phyloP scores from a whole-genome alignment of 2,329 filamentous ascomycete species.

The Scorias spongiosa region DNA sequence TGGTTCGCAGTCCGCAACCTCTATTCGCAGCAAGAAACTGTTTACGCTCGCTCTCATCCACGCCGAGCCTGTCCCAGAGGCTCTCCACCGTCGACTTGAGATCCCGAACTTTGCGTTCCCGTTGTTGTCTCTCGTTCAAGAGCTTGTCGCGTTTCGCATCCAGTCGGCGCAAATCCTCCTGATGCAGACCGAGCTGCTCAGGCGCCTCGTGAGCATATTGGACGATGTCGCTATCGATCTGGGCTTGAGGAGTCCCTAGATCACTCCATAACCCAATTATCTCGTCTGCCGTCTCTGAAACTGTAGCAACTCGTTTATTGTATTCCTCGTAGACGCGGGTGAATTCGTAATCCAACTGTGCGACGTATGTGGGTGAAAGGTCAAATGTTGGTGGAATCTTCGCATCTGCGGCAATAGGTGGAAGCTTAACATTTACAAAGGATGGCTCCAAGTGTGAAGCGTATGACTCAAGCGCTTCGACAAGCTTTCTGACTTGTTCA shows the following conservation, averaged over 20 bases:
- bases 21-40: slow-evolving; percentile 74
- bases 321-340: slow-evolving; percentile 95
- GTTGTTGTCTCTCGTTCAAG: slow-evolving; percentile 70
- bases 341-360: slow-evolving; percentile 78
- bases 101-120: slow-evolving; percentile 64
- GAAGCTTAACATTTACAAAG: slow-evolving; percentile 73
- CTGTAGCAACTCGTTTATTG: slow-evolving; percentile 60
- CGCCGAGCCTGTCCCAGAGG: slow-evolving; percentile 75
- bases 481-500: slow-evolving; percentile 91
- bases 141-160: slow-evolving; percentile 65
- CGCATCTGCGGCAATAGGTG: slow-evolving; percentile 63
- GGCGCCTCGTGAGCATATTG: slow-evolving; percentile 80
- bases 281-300: slow-evolving; percentile 61
- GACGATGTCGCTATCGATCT: slow-evolving; percentile 76
- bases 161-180: slow-evolving; percentile 65
- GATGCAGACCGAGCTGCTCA: slow-evolving; percentile 84
- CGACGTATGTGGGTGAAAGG: slow-evolving; percentile 78
- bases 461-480: slow-evolving; percentile 85
- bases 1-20: slow-evolving; percentile 77
- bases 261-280: slow-evolving; percentile 95
- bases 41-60: slow-evolving; percentile 72
- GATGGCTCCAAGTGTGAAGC: slow-evolving; percentile 85
- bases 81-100: slow-evolving; percentile 64
- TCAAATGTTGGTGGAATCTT: slow-evolving; percentile 73
- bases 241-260: slow-evolving; percentile 81